Conservation (phyloP, 2,329 filamentous ascomycete species). For the Sporothrix humicola region DNA sequence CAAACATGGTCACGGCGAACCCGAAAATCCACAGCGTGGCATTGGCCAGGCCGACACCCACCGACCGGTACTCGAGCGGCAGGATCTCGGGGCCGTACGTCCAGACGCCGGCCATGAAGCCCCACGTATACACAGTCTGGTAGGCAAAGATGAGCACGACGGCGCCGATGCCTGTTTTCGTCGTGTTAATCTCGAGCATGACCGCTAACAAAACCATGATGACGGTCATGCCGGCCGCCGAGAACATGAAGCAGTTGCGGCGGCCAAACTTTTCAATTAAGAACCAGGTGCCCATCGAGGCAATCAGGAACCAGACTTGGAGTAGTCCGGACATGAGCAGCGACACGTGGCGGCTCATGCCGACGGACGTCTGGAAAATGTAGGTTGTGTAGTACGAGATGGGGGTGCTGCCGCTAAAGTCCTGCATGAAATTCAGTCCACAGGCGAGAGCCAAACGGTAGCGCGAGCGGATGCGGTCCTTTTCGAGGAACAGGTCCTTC, state of each 20-base stretch:
- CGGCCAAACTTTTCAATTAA: not conserved
- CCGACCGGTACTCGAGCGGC: constrained; percentile 1
- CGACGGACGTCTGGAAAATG: constrained; percentile 1
- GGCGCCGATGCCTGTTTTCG: not conserved
- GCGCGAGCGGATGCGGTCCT: not conserved
- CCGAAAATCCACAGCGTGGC: not conserved
- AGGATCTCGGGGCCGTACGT: not conserved
- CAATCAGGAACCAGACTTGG: not conserved
- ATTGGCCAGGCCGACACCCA: not conserved
- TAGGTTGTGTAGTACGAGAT: not conserved
- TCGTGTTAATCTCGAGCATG: not conserved
- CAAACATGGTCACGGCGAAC: constrained; percentile 8
- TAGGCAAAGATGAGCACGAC: not conserved
- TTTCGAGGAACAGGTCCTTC: not conserved
- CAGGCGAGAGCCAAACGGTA: not conserved
- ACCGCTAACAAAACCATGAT: not conserved
- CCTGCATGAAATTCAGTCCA: not conserved
- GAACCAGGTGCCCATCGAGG: not conserved
- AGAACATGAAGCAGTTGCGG: constrained; percentile 6
- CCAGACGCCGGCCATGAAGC: not conserved
- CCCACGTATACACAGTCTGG: not conserved
- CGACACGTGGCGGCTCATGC: constrained; percentile 4
- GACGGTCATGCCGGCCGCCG: not conserved
- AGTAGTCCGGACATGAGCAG: not conserved
- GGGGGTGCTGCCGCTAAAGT: not conserved